Evolutionary conservation across 768 basidiomycete species (phyloP), one percentile per base, ranked within the genome.

Genomic region (Tephrocybe rancida): DNA sequence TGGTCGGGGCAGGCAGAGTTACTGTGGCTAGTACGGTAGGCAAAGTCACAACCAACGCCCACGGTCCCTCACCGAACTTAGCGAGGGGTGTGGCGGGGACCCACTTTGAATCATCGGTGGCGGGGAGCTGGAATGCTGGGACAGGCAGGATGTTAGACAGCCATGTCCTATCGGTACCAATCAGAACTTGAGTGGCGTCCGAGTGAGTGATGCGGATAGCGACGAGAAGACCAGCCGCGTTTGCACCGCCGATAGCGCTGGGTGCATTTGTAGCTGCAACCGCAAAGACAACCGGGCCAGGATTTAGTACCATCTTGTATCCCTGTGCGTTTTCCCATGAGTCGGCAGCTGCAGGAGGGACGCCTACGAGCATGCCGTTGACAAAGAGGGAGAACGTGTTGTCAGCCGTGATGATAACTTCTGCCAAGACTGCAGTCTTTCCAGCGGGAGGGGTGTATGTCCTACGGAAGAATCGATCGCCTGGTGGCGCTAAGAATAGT

Each of bases 141-240:
- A 59, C 43, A 16, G 34, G 10, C 42, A 46, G 1, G 4, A 38
- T 37, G 14, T 34, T 56, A 14, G 58, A 49, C 5, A 27, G 41
- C 58, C 58, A 59, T 24, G 27, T 34, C 18, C 19, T 35, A 27
- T 55, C 58, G 34, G 50, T 55, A 0, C 42, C 21, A 3, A 59
- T 39, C 29, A 52, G 9, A 30, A 27, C 44, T 34, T 59, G 50
- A 19, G 58, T 49, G 11, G 41, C 54, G 18, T 59, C 58, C 6
- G 58, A 55, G 25, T 52, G 54, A 10, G 58, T 59, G 5, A 59
- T 56, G 8, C 58, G 58, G 27, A 59, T 55, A 10, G 54, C 50
- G 4, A 42, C 49, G 34, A 59, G 46, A 30, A 59, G 37, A 18
- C 47, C 58, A 22, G 58, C 58, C 27, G 58, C 47, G 16, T 59